Conservation (phyloP, 371 early-diverging fungal genomes). For the Mortierella sp. region DNA sequence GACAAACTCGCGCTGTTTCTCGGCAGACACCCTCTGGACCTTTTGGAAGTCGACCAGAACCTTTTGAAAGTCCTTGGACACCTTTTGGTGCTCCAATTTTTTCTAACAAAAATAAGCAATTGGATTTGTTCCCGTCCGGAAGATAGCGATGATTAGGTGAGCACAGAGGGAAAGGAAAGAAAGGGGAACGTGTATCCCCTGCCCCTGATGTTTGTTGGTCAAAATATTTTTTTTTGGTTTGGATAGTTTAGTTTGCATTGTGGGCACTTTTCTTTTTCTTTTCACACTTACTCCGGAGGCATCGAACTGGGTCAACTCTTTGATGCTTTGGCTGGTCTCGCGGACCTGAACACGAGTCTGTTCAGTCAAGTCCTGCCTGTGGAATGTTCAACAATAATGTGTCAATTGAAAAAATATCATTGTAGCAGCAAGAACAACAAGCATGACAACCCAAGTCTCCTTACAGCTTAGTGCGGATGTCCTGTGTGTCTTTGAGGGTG, state of each 20-base stretch:
- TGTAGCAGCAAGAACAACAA: background rate
- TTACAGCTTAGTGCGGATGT: conserved; percentile 83
- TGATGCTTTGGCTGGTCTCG: conserved; percentile 82
- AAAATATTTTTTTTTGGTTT: conserved; percentile 8
- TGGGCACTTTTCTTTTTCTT: background rate
- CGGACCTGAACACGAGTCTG: conserved; percentile 85
- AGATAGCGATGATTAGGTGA: background rate
- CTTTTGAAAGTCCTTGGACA: conserved; percentile 94
- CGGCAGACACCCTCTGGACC: conserved; percentile 87
- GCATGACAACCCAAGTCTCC: background rate
- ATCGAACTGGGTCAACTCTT: conserved; percentile 69
- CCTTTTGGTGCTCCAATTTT: conserved; percentile 84
- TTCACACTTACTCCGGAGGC: conserved; percentile 33
- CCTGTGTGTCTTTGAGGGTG: conserved; percentile 80
- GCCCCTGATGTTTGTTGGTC: background rate
- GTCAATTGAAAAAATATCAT: background rate
- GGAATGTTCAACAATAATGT: background rate
- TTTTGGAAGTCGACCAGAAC: conserved; percentile 91
- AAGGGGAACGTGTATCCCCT: background rate
- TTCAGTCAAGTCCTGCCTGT: conserved; percentile 87
- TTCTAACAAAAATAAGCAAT: conserved; percentile 17
- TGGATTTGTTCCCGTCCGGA: background rate
- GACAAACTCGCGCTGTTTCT: conserved; percentile 92
- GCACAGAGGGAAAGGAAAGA: background rate
- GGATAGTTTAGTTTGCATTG: conserved; percentile 19